Evolutionary conservation across 441 rosid species (phyloP).

Genomic region (Erysimum cheiri): DNA sequence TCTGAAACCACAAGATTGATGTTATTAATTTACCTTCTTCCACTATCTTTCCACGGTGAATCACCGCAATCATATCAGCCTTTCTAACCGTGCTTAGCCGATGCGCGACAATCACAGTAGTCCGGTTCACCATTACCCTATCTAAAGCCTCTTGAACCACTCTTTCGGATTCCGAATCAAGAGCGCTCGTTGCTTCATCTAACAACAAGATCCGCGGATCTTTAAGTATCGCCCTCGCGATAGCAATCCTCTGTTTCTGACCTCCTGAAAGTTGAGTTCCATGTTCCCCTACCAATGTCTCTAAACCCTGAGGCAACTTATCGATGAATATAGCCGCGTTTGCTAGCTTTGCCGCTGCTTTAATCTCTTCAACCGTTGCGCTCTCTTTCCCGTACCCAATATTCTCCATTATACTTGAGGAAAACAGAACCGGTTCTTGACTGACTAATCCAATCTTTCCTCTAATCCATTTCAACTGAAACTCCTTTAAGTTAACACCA

Average conservation of each 20-base stretch:
- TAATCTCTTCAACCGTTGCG: constrained; percentile 49
- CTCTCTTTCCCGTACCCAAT: constrained; percentile 50
- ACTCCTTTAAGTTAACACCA: constrained; percentile 51
- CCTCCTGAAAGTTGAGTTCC: constrained; percentile 73
- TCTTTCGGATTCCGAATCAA: constrained; percentile 85
- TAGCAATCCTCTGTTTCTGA: constrained; percentile 90
- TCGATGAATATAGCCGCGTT: constrained; percentile 54
- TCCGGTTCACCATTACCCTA: constrained; percentile 87
- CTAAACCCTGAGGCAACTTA: constrained; percentile 54
- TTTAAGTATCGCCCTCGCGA: constrained; percentile 92
- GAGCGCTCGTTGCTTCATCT: constrained; percentile 96
- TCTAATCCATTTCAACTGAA: constrained; percentile 57
- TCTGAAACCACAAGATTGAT: constrained; percentile 14
- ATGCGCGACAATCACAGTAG: constrained; percentile 92
- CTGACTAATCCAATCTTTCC: constrained; percentile 14
- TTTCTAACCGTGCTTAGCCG: constrained; percentile 84
- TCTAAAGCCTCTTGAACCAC: constrained; percentile 93
- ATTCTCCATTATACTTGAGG: constrained; percentile 54
- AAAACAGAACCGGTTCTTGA: constrained; percentile 57
- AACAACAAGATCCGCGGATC: constrained; percentile 84
- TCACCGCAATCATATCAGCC: constrained; percentile 82
- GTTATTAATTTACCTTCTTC: constrained; percentile 50
- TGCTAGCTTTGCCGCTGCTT: constrained; percentile 48
- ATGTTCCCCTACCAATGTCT: constrained; percentile 87
- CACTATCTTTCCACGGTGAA: constrained; percentile 87